Evolutionary conservation across 2,329 filamentous ascomycete genomes (phyloP).

Genomic region (Cytospora leucostoma): DNA sequence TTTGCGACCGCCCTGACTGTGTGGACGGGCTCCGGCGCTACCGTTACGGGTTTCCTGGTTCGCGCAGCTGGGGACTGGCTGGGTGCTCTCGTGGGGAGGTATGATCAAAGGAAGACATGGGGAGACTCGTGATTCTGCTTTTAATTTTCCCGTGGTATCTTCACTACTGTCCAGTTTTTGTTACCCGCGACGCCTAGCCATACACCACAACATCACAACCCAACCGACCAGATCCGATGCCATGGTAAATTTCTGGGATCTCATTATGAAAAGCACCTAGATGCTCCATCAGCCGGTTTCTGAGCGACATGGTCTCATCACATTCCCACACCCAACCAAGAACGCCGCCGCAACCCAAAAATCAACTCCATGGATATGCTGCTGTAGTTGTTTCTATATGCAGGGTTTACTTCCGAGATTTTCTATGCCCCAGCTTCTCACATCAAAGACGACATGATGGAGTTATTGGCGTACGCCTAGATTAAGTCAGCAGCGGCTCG

Average conservation of each 20-base stretch:
- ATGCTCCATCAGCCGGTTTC: constrained; percentile 7
- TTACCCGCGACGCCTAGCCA: background rate
- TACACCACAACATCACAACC: constrained; percentile 3
- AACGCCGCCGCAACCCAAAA: constrained; percentile 23
- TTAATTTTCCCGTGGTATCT: constrained; percentile 5
- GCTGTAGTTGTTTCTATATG: constrained; percentile 24
- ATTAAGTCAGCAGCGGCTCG: constrained; percentile 31
- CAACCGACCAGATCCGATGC: constrained; percentile 8
- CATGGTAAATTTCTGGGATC: constrained; percentile 3
- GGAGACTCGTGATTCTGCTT: constrained; percentile 20
- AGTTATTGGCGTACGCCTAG: constrained; percentile 82
- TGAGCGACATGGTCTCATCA: background rate
- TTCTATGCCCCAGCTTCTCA: constrained; percentile 40
- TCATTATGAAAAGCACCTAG: constrained; percentile 15
- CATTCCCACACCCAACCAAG: constrained; percentile 19
- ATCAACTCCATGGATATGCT: constrained; percentile 28
- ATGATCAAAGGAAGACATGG: constrained; percentile 53
- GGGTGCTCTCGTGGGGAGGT: constrained; percentile 56
- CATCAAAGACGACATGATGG: constrained; percentile 76
- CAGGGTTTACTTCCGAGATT: constrained; percentile 16
- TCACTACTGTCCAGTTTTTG: constrained; percentile 13
- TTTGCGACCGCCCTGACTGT: constrained; percentile 67
- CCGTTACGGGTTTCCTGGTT: constrained; percentile 56
- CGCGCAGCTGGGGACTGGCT: constrained; percentile 65
- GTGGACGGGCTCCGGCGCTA: constrained; percentile 55